Base-by-base conservation (phyloP, 495 filamentous ascomycete species). In the Penicillium ochrochloron region DNA sequence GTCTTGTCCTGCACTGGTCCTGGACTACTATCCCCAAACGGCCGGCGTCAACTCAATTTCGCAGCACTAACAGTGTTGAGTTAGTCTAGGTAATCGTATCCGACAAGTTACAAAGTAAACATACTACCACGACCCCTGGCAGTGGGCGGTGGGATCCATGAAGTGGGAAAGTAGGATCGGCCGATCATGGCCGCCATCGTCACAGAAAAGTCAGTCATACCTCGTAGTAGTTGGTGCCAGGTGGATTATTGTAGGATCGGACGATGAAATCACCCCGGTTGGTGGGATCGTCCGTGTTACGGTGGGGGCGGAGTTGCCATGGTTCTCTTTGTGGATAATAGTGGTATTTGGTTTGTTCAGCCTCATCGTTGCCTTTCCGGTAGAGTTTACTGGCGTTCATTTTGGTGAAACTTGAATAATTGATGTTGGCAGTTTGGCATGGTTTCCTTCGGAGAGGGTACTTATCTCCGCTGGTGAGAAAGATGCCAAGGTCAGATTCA, bases 1-100 rank as follows among this genome's bases (percentile, higher is more conserved):
- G 19, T 48, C 21, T 48, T 31, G 15, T 52, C 48, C 27, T 55
- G 52, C 52, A 55, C 17, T 37, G 53, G 53, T 35, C 53, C 53
- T 33, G 53, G 31, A 19, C 37, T 15, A 27, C 42, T 27, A 44
- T 59, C 39, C 31, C 23, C 2, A 61, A 67, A 64, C 61, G 46
- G 46, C 66, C 61, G 66, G 69, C 69, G 64, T 60, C 31, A 69
- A 71, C 66, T 71, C 64, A 67, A 71, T 69, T 69, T 69, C 34
- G 39, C 39, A 48, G 50, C 35, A 14, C 34, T 34, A 48, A 48
- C 44, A 23, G 44, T 23, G 12, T 23, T 23, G 2, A 23, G 37
- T 41, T 23, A 23, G 44, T n/a, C 19, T 29, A 55, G 61, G 61
- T 58, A 67, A 53, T 64, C 37, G 44, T 61, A 64, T 67, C 61